Base-by-base conservation (phyloP, 169 alveolate genomes). In the Plasmodium coatneyi region DNA sequence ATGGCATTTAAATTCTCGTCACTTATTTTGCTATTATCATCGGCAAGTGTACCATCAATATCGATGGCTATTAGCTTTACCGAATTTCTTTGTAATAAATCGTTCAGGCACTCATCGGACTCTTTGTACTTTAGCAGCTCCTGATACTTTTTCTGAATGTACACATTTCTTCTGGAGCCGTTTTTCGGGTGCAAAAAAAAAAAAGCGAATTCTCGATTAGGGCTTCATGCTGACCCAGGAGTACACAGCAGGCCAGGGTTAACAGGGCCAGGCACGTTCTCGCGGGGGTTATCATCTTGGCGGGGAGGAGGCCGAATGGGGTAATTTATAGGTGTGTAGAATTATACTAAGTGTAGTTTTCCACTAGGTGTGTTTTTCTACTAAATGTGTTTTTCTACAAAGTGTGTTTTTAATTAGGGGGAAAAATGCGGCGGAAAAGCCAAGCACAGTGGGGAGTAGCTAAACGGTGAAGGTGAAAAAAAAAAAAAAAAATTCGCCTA, bases 141-240 rank as follows among this genome's bases (percentile, higher is more conserved):
- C 2, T 22, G 3, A 19, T 86, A 86, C 9, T 54, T 86, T 6
- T 39, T 86, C 78, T 86, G 19, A 34, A 86, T 86, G 43, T 49
- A 86, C 46, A 74, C 16, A 16, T 70, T 39, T 60, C 80, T 79
- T 16, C 32, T 7, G n/a, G 70, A 9, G 19, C 72, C 76, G 32
- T 16, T 86, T 86, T 78, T 52, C 81, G 93, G 93, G 25, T 86
- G 84, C 93, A 86, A 86, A 86, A 86, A 86, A 84, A 84, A 84
- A 86, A 86, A 86, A 86, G 72, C 87, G 93, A 52, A 86, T 83
- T 83, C 71, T 83, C 83, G 32, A 39, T 34, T 30, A 83, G 36
- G 30, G 92, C 93, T 30, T 86, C 49, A 28, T 74, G 19, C 60
- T 46, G 32, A 1, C 43, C 28, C 25, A 86, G 30, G 3, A 86